Evolutionary conservation across 768 basidiomycete genomes (phyloP).

Genomic region (Boletus bicolor): DNA sequence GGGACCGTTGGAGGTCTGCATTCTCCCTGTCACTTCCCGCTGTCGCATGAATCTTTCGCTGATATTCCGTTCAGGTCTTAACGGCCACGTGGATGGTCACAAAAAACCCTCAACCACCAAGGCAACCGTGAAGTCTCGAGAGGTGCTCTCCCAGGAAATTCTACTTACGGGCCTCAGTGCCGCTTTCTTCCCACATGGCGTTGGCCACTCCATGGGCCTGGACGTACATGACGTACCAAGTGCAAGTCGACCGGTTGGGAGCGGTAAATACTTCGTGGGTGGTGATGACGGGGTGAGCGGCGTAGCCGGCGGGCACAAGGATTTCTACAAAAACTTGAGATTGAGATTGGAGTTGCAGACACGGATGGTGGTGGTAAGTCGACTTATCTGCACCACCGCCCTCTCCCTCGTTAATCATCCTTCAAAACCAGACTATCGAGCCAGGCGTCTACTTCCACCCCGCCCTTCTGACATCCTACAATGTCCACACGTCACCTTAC

Average conservation of each 20-base stretch:
- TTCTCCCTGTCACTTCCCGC: not conserved
- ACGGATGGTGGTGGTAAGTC: slow-evolving; percentile 86
- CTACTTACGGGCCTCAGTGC: slow-evolving; percentile 72
- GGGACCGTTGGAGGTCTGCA: slow-evolving; percentile 18
- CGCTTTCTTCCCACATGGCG: slow-evolving; percentile 94
- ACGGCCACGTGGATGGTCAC: not conserved
- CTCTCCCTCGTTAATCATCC: not conserved
- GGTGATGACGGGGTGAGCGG: slow-evolving; percentile 71
- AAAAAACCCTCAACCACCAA: not conserved
- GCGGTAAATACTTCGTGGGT: slow-evolving; percentile 59
- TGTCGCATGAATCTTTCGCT: not conserved
- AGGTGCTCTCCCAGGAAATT: slow-evolving; percentile 44
- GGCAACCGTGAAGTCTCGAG: slow-evolving; percentile 8
- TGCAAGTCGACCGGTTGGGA: slow-evolving; percentile 69
- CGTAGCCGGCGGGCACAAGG: slow-evolving; percentile 54
- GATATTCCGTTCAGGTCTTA: slow-evolving; percentile 1
- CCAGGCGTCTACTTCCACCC: slow-evolving; percentile 88
- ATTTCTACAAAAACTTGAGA: slow-evolving; percentile 78
- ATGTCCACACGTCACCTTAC: slow-evolving; percentile 46
- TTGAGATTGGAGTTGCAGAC: slow-evolving; percentile 67
- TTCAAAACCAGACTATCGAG: slow-evolving; percentile 68
- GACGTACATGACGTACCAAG: slow-evolving; percentile 92
- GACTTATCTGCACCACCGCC: not conserved
- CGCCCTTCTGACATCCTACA: slow-evolving; percentile 67
- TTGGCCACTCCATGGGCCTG: slow-evolving; percentile 87